Percentiles rank a stretch among this genome's conserved stretches.
Conservation (phyloP, 2,329 filamentous ascomycete species). For the Ustilaginoidea virens region DNA sequence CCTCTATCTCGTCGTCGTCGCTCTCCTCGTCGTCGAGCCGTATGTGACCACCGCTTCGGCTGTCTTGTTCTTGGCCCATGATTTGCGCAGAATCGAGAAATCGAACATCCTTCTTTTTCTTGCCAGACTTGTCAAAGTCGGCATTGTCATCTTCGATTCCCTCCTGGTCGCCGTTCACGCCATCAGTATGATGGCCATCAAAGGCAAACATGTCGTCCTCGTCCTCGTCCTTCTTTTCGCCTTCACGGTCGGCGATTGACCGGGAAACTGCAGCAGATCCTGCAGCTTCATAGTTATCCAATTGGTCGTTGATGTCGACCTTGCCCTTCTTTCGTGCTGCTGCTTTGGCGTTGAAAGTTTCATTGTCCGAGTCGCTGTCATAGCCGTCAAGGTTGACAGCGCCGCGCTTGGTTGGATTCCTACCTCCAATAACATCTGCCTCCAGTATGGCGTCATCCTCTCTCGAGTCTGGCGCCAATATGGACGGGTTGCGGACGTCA, state of each 20-base stretch:
- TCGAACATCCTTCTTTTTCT: conserved; percentile 46
- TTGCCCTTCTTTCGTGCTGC: conserved; percentile 38
- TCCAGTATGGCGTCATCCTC: conserved; percentile 63
- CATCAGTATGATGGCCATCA: conserved; percentile 35
- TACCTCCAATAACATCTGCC: conserved; percentile 80
- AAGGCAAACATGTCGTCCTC: conserved; percentile 80
- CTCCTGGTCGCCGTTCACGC: conserved; percentile 23
- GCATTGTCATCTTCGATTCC: conserved; percentile 18
- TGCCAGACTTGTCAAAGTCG: conserved; percentile 25
- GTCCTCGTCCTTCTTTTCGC: conserved; percentile 36
- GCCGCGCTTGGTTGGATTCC: conserved; percentile 68
- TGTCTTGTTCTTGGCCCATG: conserved; percentile 60
- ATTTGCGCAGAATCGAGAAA: conserved; percentile 51
- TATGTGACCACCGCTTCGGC: conserved; percentile 60
- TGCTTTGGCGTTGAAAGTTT: conserved; percentile 68
- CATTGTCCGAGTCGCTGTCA: conserved; percentile 84
- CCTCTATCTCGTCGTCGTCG: conserved; percentile 51
- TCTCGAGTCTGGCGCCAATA: conserved; percentile 66
- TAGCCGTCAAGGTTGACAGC: conserved; percentile 96
- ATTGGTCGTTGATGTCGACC: conserved; percentile 33
- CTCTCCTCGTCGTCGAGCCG: conserved; percentile 40
- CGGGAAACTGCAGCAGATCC: conserved; percentile 20
- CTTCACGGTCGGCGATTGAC: conserved; percentile 15
- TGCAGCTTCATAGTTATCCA: conserved; percentile 37
- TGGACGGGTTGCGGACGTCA: conserved; percentile 87